Base-by-base conservation (phyloP, 495 filamentous ascomycete genomes). In the Neurospora sp. region DNA sequence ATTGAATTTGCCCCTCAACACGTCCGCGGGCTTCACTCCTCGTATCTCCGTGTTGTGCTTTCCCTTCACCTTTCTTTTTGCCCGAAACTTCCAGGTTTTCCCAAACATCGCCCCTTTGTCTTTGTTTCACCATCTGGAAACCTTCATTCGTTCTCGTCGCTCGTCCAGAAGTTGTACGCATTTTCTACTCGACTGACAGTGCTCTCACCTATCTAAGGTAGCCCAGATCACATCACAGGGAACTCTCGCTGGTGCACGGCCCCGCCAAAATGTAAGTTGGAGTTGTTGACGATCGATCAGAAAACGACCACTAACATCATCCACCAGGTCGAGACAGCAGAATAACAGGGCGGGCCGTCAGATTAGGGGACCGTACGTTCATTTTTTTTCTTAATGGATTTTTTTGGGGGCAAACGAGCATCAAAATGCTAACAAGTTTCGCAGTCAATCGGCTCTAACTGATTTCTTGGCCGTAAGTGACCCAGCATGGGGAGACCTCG, bases 391-490 rank as follows among this genome's bases (percentile, higher is more conserved):
- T 8, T 37, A 0, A 38, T 38, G 37, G 37, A 1, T 0, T 38
- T 38, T 38, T 38, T 38, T 38, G 7, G 7, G 37, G 14, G 7
- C 23, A 27, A 48, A 23, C 10, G 14, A 2, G 5, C 44, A 6
- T 62, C 69, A 4, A 40, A 5, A 70, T 70, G 75, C 46, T 76
- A 38, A 70, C 27, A 37, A 16, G n/a, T 27, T 70, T 18, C 12
- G 1, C 39, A 83, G 81, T 10, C 90, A 89, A 76, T 95, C 93
- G 23, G 93, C 93, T 39, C 83, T 96, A 71, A 95, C 92, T 0
- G 91, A 94, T 76, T 96, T 93, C 75, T 83, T 96, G 37, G 92
- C 91, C 70, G 90, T 92, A 82, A 76, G 88, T 83, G 73, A 10
- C 10, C 8, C 54, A 62, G 23, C 54, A 14, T 31, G 2, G 14